Conservation (phyloP, 495 filamentous ascomycete species). For the Trichoderma orchidacearum region DNA sequence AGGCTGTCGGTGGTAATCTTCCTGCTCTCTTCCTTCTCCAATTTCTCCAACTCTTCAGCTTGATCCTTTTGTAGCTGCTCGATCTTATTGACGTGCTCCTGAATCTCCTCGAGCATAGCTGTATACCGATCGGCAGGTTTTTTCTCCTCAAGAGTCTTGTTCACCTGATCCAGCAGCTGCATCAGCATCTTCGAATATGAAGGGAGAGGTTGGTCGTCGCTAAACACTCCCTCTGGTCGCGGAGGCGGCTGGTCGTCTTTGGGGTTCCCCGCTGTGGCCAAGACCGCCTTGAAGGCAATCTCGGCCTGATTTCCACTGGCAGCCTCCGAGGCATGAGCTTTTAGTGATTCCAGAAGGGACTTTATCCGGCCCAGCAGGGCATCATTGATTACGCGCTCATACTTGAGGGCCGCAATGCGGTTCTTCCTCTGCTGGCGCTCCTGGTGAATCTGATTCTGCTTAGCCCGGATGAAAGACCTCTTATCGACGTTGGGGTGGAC, state of each 20-base stretch:
- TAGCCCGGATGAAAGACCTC: conserved; percentile 93
- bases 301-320: conserved; percentile 53
- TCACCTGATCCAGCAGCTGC: conserved; percentile 80
- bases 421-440: conserved; percentile 71
- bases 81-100: conserved; percentile 63
- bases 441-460: conserved; percentile 91
- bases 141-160: conserved; percentile 66
- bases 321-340: conserved; percentile 46
- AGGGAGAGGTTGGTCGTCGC: conserved; percentile 54
- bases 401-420: conserved; percentile 83
- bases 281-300: conserved; percentile 72
- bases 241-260: conserved; percentile 67
- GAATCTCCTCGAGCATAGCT: conserved; percentile 62
- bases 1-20: conserved; percentile 93
- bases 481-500: conserved; percentile 99
- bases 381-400: conserved; percentile 88
- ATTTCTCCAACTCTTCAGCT: conserved; percentile 51
- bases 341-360: conserved; percentile 54
- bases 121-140: conserved; percentile 50
- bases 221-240: conserved; percentile 57
- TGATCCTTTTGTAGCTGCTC: conserved; percentile 63
- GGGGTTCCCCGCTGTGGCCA: conserved; percentile 58
- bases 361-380: conserved; percentile 74
- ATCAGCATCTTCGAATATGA: conserved; percentile 96
- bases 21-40: conserved; percentile 73